These are phyloP conservation scores for Coemansia sp. DNA, from an alignment of 192 early-diverging fungal genomes.

Conservation along the genomic window DNA sequence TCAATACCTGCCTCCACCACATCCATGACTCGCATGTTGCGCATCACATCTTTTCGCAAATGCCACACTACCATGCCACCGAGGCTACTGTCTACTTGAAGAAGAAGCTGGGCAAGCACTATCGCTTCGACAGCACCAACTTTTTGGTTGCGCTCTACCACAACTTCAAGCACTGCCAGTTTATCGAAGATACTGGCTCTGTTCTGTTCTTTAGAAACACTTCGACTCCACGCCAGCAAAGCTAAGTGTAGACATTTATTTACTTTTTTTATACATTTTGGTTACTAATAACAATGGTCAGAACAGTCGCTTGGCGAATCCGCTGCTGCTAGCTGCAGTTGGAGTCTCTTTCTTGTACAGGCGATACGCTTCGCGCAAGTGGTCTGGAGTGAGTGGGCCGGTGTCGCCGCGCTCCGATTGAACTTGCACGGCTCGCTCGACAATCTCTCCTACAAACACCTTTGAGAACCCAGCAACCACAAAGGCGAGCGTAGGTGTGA, in stretches of 20 bases:
- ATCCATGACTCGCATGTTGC: constrained; percentile 92
- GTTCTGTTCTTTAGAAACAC: constrained; percentile 62
- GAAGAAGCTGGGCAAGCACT: constrained; percentile 78
- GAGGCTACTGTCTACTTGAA: constrained; percentile 83
- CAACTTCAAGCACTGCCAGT: constrained; percentile 69
- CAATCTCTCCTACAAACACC: constrained; percentile 87
- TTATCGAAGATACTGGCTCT: constrained; percentile 90
- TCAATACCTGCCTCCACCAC: constrained; percentile 78
- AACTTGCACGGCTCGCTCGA: constrained; percentile 76
- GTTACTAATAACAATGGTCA: not conserved
- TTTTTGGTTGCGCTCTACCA: constrained; percentile 67
- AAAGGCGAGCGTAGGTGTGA: constrained; percentile 68
- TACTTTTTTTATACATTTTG: constrained; percentile 5
- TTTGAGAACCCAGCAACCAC: constrained; percentile 88
- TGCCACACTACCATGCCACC: constrained; percentile 93
- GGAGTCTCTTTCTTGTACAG: constrained; percentile 61
- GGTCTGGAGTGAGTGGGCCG: constrained; percentile 76
- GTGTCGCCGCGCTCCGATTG: constrained; percentile 70
- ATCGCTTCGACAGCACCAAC: constrained; percentile 71
- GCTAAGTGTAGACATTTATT: not conserved
- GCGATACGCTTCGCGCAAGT: constrained; percentile 81
- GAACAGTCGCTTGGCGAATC: constrained; percentile 41
- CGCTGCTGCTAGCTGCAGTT: constrained; percentile 1
- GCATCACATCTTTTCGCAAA: constrained; percentile 95
- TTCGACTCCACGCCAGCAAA: constrained; percentile 22